Evolutionary conservation across 305 asterid species (phyloP), one percentile per base, ranked within the genome.

Genomic region (Fraxinus ornus): DNA sequence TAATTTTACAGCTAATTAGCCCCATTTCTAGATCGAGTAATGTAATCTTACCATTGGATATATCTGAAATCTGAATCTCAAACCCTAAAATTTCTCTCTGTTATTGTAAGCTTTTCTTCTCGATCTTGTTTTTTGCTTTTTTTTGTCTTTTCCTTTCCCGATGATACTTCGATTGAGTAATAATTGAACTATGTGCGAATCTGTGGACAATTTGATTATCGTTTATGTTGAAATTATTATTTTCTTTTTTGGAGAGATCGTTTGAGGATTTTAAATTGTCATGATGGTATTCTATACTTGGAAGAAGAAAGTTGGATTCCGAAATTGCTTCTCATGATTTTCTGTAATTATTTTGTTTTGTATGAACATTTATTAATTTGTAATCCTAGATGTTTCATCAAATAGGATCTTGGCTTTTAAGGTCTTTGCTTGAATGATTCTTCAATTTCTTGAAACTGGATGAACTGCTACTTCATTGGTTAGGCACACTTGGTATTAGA

Each of bases 91-190:
- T 39, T 68, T 55, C 52, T 70, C 68, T 32, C 79, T 57, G 41
- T 71, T 36, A 28, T 15, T 19, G 89, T 84, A 52, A 86, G 87
- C 82, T 24, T 60, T 32, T 75, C 78, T 72, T 55, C 49, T n/a
- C 78, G 44, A 66, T 1, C 33, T 44, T 3, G 35, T 22, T 60
- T 75, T 19, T 71, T 32, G 17, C 9, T 21, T 21, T 19, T 21
- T 26, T 49, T n/a, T 47, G 17, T 60, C 1, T 30, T 80, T 13
- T 3, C 24, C 24, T 66, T 24, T 79, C 13, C 32, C 22, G 37
- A 62, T 49, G 13, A 4, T 28, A 62, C 52, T 81, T 78, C 4
- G 75, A 60, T 41, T 44, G 30, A 44, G 41, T 32, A 12, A 57
- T 77, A 41, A 17, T 35, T 36, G 30, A 5, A 74, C 12, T 78